These are phyloP conservation scores for Capsicum chinense DNA, from an alignment of 257 asterid genomes.

Conservation along the genomic window DNA sequence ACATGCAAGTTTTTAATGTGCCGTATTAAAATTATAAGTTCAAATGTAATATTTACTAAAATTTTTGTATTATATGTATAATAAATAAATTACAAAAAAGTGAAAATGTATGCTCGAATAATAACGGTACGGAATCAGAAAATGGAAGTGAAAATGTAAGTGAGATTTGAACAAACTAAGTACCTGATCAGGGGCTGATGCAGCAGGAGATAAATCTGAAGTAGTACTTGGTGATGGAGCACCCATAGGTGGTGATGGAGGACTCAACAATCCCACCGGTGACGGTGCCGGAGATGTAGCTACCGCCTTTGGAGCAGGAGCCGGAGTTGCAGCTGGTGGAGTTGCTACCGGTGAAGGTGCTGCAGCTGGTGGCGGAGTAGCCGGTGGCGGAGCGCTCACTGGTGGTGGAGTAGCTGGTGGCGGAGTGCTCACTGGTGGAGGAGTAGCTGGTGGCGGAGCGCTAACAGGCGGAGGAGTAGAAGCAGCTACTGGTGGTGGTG, in stretches of 20 bases:
- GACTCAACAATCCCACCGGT: slow-evolving; percentile 53
- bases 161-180: neutral
- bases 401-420: slow-evolving; percentile 58
- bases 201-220: slow-evolving; percentile 58
- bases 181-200: slow-evolving; percentile 71
- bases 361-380: slow-evolving; percentile 42
- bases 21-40: neutral
- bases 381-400: slow-evolving; percentile 31
- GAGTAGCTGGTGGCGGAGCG: slow-evolving; percentile 45
- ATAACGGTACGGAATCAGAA: neutral
- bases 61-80: too few relatives aligned
- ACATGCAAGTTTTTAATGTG: neutral
- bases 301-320: slow-evolving; percentile 48
- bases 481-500: slow-evolving; percentile 34
- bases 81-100: too few relatives aligned
- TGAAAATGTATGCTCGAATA: too few relatives aligned
- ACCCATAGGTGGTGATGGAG: slow-evolving; percentile 67
- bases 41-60: too few relatives aligned
- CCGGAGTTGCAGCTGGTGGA: slow-evolving; percentile 56
- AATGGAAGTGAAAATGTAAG: neutral
- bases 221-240: slow-evolving; percentile 62
- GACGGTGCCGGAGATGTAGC: slow-evolving; percentile 57
- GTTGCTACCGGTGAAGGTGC: slow-evolving; percentile 65
- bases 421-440: slow-evolving; percentile 51
- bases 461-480: slow-evolving; percentile 47